Conservation (phyloP, 2,329 filamentous ascomycete genomes). For the Hypoxylon sp. region DNA sequence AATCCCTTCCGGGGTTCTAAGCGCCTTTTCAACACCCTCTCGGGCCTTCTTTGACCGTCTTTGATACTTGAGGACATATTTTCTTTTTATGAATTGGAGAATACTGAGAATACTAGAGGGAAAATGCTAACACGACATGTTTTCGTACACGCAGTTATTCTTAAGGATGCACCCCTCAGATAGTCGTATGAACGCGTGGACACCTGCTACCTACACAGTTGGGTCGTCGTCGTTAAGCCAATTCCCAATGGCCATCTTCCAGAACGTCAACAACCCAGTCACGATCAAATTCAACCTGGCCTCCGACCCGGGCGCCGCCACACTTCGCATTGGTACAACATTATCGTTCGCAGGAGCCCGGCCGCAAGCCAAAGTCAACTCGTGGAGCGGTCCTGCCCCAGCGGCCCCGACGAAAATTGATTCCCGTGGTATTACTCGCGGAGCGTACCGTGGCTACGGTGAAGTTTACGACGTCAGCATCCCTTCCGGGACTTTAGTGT, state of each 20-base stretch:
- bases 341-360: constrained; percentile 70
- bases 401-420: constrained; percentile 71
- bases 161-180: constrained; percentile 77
- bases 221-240: constrained; percentile 63
- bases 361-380: constrained; percentile 68
- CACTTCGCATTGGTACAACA: constrained; percentile 73
- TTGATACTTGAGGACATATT: too few relatives aligned
- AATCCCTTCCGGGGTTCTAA: too few relatives aligned
- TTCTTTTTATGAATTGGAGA: too few relatives aligned
- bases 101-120: too few relatives aligned
- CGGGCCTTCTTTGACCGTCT: too few relatives aligned
- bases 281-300: constrained; percentile 70
- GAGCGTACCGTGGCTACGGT: constrained; percentile 71
- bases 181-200: constrained; percentile 71
- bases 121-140: too few relatives aligned
- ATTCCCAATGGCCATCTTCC: constrained; percentile 76
- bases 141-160: too few relatives aligned
- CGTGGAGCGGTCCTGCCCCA: constrained; percentile 61
- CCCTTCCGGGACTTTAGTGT: constrained; percentile 67
- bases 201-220: constrained; percentile 69
- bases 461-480: constrained; percentile 74
- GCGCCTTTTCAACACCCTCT: too few relatives aligned
- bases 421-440: constrained; percentile 72
- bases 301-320: constrained; percentile 64
- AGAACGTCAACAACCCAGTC: constrained; percentile 67